A percentile compares a stretch with the other conserved stretches of the same genome.
Evolutionary conservation across 1,284 basidiomycete species (phyloP).

Genomic region (Pholiota adiposa): DNA sequence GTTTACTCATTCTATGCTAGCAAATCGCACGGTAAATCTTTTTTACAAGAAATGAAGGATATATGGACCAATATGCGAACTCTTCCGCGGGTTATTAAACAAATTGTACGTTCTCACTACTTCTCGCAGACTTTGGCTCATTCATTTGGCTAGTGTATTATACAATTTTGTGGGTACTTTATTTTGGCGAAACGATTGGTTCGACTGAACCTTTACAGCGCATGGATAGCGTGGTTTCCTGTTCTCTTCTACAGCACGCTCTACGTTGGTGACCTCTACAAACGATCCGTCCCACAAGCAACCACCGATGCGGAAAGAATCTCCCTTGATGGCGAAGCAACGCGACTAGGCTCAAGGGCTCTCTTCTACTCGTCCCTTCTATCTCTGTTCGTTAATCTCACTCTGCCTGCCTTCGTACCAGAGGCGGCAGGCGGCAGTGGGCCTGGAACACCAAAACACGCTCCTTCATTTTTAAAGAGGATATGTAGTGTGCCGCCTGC

Average conservation of each 20-base stretch:
- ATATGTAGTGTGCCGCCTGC: slow-evolving; percentile 35
- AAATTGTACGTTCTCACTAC: slow-evolving; percentile 63
- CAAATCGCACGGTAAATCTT: slow-evolving; percentile 42
- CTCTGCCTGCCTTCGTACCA: slow-evolving; percentile 75
- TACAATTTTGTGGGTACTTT: slow-evolving; percentile 81
- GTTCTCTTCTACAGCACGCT: slow-evolving; percentile 87
- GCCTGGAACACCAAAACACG: slow-evolving; percentile 7
- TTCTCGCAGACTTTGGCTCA: slow-evolving; percentile 2
- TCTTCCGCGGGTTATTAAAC: slow-evolving; percentile 76
- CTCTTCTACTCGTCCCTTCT: slow-evolving; percentile 80
- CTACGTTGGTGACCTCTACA: slow-evolving; percentile 89
- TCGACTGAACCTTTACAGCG: slow-evolving; percentile 41
- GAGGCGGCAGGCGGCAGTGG: slow-evolving; percentile 26
- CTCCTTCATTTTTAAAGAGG: slow-evolving; percentile 14
- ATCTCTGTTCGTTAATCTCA: slow-evolving; percentile 69
- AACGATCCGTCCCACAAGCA: slow-evolving; percentile 42
- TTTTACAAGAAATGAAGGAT: slow-evolving; percentile 57
- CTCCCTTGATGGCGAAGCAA: slow-evolving; percentile 62
- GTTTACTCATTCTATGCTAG: slow-evolving; percentile 8
- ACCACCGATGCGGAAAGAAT: slow-evolving; percentile 24
- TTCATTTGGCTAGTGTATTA: slow-evolving; percentile 54
- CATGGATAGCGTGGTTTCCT: slow-evolving; percentile 89
- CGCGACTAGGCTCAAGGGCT: slow-evolving; percentile 83
- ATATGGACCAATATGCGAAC: slow-evolving; percentile 73
- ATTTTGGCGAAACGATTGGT: background rate